phyloP scores from a whole-genome alignment of 2,329 filamentous ascomycete genomes.

The Knufia petricola region DNA sequence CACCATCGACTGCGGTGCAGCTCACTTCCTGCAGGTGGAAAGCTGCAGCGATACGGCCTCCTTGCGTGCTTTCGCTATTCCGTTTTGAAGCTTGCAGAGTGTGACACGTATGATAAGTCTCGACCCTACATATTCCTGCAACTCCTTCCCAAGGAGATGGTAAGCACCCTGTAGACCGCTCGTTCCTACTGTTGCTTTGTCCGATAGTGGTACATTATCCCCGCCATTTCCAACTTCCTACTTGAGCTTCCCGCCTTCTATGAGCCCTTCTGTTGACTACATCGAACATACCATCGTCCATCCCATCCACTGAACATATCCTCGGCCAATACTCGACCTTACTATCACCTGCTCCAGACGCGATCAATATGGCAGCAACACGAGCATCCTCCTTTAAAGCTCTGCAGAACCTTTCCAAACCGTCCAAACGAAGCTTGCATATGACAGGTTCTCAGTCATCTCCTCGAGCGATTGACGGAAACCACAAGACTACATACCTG shows the following conservation, averaged over 20 bases:
- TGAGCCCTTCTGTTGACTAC: conserved; percentile 23
- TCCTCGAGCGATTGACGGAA: conserved; percentile 38
- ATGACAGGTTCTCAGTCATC: conserved; percentile 53
- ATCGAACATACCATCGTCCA: conserved; percentile 22
- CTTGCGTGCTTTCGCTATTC: not conserved
- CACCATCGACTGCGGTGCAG: not conserved
- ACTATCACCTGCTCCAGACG: not conserved
- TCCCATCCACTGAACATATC: conserved; percentile 18
- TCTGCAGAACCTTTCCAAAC: conserved; percentile 31
- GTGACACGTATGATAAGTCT: not conserved
- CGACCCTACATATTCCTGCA: not conserved
- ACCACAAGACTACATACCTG: conserved; percentile 44
- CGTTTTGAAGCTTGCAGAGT: not conserved
- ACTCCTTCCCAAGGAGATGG: not conserved
- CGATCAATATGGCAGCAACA: conserved; percentile 33
- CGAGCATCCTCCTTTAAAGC: conserved; percentile 37
- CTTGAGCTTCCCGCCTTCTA: conserved; percentile 6
- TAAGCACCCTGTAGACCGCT: not conserved
- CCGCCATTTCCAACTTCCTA: not conserved
- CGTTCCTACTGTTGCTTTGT: not conserved
- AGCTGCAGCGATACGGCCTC: not conserved
- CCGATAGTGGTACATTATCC: not conserved
- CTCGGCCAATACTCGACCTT: not conserved
- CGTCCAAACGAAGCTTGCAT: conserved; percentile 43
- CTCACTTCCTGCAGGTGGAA: not conserved